phyloP scores from a whole-genome alignment of 1,284 basidiomycete genomes.

The Stygiomarasmius scandens region DNA sequence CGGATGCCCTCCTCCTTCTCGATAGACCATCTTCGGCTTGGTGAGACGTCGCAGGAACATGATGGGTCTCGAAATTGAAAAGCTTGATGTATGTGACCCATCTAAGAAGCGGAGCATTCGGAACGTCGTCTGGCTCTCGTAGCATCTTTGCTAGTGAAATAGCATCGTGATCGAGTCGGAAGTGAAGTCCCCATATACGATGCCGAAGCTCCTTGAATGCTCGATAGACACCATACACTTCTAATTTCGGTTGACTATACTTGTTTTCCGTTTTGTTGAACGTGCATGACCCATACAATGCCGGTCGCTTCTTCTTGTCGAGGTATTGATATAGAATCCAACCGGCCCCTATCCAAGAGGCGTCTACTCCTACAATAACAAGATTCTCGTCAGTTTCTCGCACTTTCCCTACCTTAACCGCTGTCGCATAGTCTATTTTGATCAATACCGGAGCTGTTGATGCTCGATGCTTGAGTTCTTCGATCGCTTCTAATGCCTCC shows the following conservation, averaged over 20 bases:
- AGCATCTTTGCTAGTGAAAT: conserved; percentile 38
- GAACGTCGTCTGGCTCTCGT: conserved; percentile 31
- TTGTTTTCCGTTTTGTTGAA: conserved; percentile 32
- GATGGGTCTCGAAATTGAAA: conserved; percentile 34
- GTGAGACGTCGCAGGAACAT: conserved; percentile 31
- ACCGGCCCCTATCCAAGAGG: conserved; percentile 30
- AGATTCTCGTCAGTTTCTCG: conserved; percentile 26
- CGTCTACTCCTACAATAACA: conserved; percentile 36
- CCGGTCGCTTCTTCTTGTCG: conserved; percentile 23
- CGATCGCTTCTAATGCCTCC: conserved; percentile 24
- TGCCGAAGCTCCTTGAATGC: conserved; percentile 33
- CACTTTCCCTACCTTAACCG: conserved; percentile 13
- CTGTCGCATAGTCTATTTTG: conserved; percentile 30
- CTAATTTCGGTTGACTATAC: conserved; percentile 40
- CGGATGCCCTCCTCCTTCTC: conserved; percentile 14
- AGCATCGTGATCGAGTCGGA: conserved; percentile 36
- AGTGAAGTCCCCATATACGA: conserved; percentile 33
- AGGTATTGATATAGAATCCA: conserved; percentile 34
- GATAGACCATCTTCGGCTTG: conserved; percentile 34
- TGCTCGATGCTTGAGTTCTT: conserved; percentile 27
- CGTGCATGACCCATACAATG: conserved; percentile 34
- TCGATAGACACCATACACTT: conserved; percentile 37
- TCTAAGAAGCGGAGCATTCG: conserved; percentile 35
- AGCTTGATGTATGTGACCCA: conserved; percentile 35
- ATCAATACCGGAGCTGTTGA: conserved; percentile 28